Conservation (phyloP, 2,329 filamentous ascomycete species). For the Fusarium penzigii region DNA sequence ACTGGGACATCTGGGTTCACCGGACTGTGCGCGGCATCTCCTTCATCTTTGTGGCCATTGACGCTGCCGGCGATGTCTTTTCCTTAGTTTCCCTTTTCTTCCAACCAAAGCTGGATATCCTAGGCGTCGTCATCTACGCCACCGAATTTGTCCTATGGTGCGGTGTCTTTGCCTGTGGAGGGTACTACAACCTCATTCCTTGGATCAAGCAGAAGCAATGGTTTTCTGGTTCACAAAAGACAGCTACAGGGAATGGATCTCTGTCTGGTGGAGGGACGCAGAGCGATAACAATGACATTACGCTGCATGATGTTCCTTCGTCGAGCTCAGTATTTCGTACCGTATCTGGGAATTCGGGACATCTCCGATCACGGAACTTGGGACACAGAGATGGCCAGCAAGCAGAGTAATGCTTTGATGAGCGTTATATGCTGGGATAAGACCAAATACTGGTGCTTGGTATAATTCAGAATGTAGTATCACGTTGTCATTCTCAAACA, state of each 20-base stretch:
- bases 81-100: slow-evolving; percentile 67
- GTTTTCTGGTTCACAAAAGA: slow-evolving; percentile 2
- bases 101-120: slow-evolving; percentile 56
- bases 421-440: background rate
- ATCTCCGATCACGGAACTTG: slow-evolving; percentile 9
- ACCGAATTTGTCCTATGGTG: slow-evolving; percentile 67
- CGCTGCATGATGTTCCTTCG: slow-evolving; percentile 53
- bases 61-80: slow-evolving; percentile 68
- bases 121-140: slow-evolving; percentile 68
- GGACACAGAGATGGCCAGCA: background rate
- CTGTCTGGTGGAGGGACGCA: background rate
- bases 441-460: background rate
- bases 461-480: background rate
- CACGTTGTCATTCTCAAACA: background rate
- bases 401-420: background rate
- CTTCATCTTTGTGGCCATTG: slow-evolving; percentile 70
- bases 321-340: slow-evolving; percentile 67
- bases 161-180: slow-evolving; percentile 65
- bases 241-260: background rate
- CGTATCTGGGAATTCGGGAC: slow-evolving; percentile 22
- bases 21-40: slow-evolving; percentile 70
- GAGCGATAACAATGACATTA: slow-evolving; percentile 24
- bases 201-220: slow-evolving; percentile 36
- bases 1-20: slow-evolving; percentile 68
- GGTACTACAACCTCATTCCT: slow-evolving; percentile 63